Evolutionary conservation across 2,329 filamentous ascomycete species (phyloP).

Genomic region (Fusarium subglutinans): DNA sequence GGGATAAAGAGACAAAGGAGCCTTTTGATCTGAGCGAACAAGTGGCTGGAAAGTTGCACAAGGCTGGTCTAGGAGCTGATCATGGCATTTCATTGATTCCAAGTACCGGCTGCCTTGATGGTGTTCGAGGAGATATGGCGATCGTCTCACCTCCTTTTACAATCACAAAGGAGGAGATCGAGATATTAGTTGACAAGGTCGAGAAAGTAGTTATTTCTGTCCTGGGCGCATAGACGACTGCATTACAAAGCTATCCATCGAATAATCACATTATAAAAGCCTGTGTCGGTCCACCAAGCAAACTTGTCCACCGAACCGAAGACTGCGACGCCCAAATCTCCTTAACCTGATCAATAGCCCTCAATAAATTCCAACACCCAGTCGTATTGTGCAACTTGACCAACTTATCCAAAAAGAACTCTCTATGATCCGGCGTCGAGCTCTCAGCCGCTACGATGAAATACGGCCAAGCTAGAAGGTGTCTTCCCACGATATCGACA

Average conservation of each 20-base stretch:
- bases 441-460: slow-evolving; percentile 38
- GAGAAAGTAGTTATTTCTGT: slow-evolving; percentile 12
- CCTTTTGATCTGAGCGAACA: slow-evolving; percentile 4
- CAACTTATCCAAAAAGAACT: slow-evolving; percentile 35
- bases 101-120: slow-evolving; percentile 6
- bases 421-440: slow-evolving; percentile 26
- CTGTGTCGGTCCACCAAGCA: slow-evolving; percentile 35
- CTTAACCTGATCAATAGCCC: slow-evolving; percentile 36
- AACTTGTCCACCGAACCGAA: slow-evolving; percentile 34
- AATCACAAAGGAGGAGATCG: slow-evolving; percentile 11
- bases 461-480: slow-evolving; percentile 35
- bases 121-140: slow-evolving; percentile 22
- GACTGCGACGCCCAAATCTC: slow-evolving; percentile 39
- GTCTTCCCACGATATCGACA: slow-evolving; percentile 28
- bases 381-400: slow-evolving; percentile 26
- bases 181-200: not conserved
- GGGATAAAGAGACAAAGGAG: slow-evolving; percentile 5
- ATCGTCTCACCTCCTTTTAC: slow-evolving; percentile 26
- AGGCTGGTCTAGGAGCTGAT: not conserved
- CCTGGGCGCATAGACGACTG: not conserved
- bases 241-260: too few relatives aligned
- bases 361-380: slow-evolving; percentile 34
- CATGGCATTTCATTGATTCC: slow-evolving; percentile 21
- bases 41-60: slow-evolving; percentile 17
- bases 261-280: slow-evolving; percentile 36